Evolutionary conservation across 2,329 filamentous ascomycete genomes (phyloP), one percentile per base, ranked within the genome.

Genomic region (Microdochium nivale): DNA sequence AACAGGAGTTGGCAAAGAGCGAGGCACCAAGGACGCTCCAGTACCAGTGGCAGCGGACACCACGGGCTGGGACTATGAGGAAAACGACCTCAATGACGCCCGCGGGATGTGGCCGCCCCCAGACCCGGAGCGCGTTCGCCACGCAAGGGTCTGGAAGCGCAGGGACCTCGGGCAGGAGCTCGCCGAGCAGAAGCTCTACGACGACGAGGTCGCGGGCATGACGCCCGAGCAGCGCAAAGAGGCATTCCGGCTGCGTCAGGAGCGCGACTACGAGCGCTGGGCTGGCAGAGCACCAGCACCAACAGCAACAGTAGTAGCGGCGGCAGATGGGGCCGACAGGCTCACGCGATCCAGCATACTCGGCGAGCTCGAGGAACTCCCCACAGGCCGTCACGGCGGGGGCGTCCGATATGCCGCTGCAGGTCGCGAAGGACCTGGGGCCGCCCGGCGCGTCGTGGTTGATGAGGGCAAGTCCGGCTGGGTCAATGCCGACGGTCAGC

Each of bases 401-500:
- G 13, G 14, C 3, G 5, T 8, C 16, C 21, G 21, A 9, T 13
- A 46, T 23, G 33, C 30, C 21, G 16, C 9, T 32, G 25, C 44
- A 10, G 32, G 50, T n/a, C n/a, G n/a, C n/a, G n/a, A n/a, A n/a
- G n/a, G n/a, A n/a, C n/a, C n/a, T n/a, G n/a, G n/a, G 23, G 23
- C 50, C 19, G n/a, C 21, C n/a, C 23, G 58, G 54, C 2, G 58
- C 3, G 54, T 59, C 37, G 56, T 64, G 3, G 52, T 58, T 0
- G 57, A 64, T 44, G 72, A 75, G 56, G 79, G 77, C 4, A 74
- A 80, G 60, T 76, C 77, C 43, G 78, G 72, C 4, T 94, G 88
- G 88, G 81, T 76, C 0, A 92, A 91, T 58, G 76, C 80, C 0
- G 87, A 92, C 50, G 88, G 88, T 1, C 87, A 92, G 62, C 74